A percentile compares a stretch with the other conserved stretches of the same genome.
Conservation (phyloP, 108 stramenopile species). For the Hondaea fermentalgiana region DNA sequence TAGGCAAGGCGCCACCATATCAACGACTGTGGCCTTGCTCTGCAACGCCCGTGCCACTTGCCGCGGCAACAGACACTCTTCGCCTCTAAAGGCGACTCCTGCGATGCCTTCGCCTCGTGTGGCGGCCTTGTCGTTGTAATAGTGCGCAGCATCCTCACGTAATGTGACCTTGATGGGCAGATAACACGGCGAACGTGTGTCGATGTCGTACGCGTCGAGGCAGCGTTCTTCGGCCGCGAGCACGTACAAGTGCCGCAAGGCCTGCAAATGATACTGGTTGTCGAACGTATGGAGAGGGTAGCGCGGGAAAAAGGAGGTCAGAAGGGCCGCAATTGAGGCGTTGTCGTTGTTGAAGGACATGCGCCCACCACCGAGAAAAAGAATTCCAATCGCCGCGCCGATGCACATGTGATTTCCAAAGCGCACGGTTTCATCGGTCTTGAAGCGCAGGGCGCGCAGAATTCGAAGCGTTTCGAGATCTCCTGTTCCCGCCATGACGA, state of each 20-base stretch:
- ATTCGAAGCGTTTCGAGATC: slow-evolving; percentile 74
- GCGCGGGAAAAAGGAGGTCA: slow-evolving; percentile 82
- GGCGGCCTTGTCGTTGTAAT: not conserved
- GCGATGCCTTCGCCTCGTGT: not conserved
- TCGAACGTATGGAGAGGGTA: slow-evolving; percentile 69
- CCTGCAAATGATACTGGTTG: slow-evolving; percentile 91
- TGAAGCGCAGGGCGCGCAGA: slow-evolving; percentile 75
- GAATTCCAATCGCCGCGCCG: slow-evolving; percentile 75
- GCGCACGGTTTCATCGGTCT: slow-evolving; percentile 62
- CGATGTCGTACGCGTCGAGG: slow-evolving; percentile 76
- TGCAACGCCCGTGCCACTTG: not conserved
- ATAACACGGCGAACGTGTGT: slow-evolving; percentile 49
- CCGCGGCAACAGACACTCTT: no score
- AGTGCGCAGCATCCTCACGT: not conserved
- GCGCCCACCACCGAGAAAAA: slow-evolving; percentile 88
- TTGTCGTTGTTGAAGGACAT: slow-evolving; percentile 73
- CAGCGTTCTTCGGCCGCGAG: slow-evolving; percentile 73
- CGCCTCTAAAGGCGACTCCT: no score
- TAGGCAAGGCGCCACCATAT: slow-evolving; percentile 35
- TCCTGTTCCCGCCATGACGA: slow-evolving; percentile 93
- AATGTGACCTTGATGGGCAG: slow-evolving; percentile 26
- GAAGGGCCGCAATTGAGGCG: slow-evolving; percentile 78
- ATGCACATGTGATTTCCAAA: slow-evolving; percentile 89
- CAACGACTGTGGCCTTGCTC: not conserved
- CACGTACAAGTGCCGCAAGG: slow-evolving; percentile 89